Conservation (phyloP, 106 monocot species). For the Dioscorea dumetorum region DNA sequence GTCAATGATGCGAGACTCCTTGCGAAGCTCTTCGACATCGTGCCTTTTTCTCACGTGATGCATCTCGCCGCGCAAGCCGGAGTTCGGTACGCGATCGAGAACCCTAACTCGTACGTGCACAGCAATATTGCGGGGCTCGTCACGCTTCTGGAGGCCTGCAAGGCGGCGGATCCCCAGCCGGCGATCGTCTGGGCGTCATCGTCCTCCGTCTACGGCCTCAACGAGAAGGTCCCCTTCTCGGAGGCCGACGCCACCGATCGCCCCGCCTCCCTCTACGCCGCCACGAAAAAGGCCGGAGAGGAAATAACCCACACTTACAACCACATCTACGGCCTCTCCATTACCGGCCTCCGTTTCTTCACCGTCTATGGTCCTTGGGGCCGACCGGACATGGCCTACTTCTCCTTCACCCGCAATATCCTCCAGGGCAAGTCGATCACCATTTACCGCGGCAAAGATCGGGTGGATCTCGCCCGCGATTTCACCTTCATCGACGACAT, state of each 20-base stretch:
- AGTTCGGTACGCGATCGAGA: constrained; percentile 39
- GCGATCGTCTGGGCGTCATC: constrained; percentile 41
- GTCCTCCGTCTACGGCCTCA: constrained; percentile 44
- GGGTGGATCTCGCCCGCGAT: constrained; percentile 30
- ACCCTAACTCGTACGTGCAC: constrained; percentile 36
- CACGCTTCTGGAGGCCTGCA: constrained; percentile 38
- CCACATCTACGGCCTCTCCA: constrained; percentile 77
- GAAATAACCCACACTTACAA: constrained; percentile 56
- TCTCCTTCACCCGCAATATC: constrained; percentile 51
- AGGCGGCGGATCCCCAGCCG: constrained; percentile 36
- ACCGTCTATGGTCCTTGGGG: constrained; percentile 74
- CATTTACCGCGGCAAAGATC: constrained; percentile 33
- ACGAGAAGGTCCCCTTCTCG: constrained; percentile 48
- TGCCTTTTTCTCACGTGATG: constrained; percentile 34
- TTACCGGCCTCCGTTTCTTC: constrained; percentile 70
- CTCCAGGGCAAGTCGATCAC: constrained; percentile 42
- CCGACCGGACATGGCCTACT: constrained; percentile 69
- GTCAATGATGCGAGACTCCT: constrained; percentile 31
- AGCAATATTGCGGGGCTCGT: constrained; percentile 40
- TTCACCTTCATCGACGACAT: constrained; percentile 52
- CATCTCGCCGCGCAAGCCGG: constrained; percentile 49
- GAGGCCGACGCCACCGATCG: constrained; percentile 34
- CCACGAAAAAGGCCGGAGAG: constrained; percentile 54
- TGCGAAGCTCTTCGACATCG: constrained; percentile 29
- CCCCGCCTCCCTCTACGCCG: constrained; percentile 46